These are phyloP conservation scores for Kodamaea laetipori DNA, from an alignment of 805 yeast species.

Conservation along the genomic window DNA sequence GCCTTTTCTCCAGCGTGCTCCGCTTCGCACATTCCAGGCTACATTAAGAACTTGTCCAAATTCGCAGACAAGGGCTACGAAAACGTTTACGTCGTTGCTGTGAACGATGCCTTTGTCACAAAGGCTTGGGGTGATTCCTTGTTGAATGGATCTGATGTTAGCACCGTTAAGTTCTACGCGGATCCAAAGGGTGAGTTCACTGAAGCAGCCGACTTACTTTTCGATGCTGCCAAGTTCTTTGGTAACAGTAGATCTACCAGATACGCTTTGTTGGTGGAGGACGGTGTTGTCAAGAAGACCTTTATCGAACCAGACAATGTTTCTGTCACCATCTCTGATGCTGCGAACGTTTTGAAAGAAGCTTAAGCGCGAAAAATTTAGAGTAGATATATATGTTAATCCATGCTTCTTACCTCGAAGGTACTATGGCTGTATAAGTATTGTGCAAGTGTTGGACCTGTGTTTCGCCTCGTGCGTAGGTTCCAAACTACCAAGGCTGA, in stretches of 20 bases:
- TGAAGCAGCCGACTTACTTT: constrained; percentile 60
- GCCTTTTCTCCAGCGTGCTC: constrained; percentile 84
- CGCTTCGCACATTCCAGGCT: constrained; percentile 75
- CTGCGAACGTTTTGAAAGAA: constrained; percentile 44
- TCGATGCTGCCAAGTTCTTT: constrained; percentile 75
- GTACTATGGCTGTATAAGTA: too few relatives aligned
- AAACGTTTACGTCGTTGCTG: constrained; percentile 67
- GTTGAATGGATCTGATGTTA: constrained; percentile 22
- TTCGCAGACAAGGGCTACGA: constrained; percentile 68
- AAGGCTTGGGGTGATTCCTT: constrained; percentile 69
- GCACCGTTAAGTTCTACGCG: constrained; percentile 61
- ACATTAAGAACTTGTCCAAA: constrained; percentile 49
- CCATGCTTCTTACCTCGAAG: background rate
- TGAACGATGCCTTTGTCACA: constrained; percentile 85
- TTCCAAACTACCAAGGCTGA: constrained; percentile 21
- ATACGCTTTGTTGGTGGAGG: constrained; percentile 72
- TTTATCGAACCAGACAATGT: constrained; percentile 83
- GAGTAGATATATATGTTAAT: constrained; percentile 1
- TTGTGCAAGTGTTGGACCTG: too few relatives aligned
- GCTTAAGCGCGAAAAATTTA: constrained; percentile 17
- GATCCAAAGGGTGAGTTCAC: constrained; percentile 81
- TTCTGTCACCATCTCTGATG: constrained; percentile 58
- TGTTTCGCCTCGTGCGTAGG: too few relatives aligned
- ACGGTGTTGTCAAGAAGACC: constrained; percentile 66
- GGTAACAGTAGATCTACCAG: constrained; percentile 78